These are phyloP conservation scores for Bretschneidera sinensis DNA, from an alignment of 345 rosid species.

Conservation along the genomic window DNA sequence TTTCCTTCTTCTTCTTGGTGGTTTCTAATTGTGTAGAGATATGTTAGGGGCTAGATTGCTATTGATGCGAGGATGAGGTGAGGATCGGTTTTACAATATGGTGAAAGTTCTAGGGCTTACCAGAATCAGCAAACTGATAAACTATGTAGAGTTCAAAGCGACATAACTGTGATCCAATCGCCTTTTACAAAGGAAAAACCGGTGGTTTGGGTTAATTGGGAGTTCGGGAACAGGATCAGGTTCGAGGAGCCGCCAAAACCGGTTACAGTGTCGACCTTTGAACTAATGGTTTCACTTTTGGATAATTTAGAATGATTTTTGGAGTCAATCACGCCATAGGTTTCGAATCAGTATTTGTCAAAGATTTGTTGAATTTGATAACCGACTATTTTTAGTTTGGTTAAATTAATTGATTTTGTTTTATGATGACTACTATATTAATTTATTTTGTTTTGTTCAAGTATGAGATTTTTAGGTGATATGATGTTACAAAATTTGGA, in stretches of 20 bases:
- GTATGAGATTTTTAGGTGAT: too few relatives aligned
- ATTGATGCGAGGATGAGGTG: constrained; percentile 36
- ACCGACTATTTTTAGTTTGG: too few relatives aligned
- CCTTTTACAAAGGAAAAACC: constrained; percentile 6
- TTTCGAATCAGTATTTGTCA: constrained; percentile 39
- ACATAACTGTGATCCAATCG: constrained; percentile 28
- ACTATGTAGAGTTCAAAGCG: too few relatives aligned
- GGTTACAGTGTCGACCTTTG: constrained; percentile 14
- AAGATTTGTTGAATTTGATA: constrained; percentile 30
- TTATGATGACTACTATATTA: too few relatives aligned
- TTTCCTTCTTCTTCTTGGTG: not conserved
- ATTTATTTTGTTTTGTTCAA: too few relatives aligned
- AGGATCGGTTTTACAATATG: constrained; percentile 38
- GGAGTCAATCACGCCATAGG: constrained; percentile 48
- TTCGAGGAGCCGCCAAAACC: constrained; percentile 18
- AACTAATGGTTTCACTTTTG: constrained; percentile 23
- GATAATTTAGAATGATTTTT: constrained; percentile 51
- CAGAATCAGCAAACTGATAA: too few relatives aligned
- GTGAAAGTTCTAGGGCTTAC: constrained; percentile 27
- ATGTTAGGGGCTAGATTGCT: constrained; percentile 54
- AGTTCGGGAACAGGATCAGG: constrained; percentile 20
- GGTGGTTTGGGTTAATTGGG: constrained; percentile 13
- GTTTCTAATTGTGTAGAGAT: constrained; percentile 5
- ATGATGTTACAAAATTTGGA: too few relatives aligned
- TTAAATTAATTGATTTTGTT: too few relatives aligned